Conservation (phyloP, 139 green algal genomes). For the Closterium sp. region DNA sequence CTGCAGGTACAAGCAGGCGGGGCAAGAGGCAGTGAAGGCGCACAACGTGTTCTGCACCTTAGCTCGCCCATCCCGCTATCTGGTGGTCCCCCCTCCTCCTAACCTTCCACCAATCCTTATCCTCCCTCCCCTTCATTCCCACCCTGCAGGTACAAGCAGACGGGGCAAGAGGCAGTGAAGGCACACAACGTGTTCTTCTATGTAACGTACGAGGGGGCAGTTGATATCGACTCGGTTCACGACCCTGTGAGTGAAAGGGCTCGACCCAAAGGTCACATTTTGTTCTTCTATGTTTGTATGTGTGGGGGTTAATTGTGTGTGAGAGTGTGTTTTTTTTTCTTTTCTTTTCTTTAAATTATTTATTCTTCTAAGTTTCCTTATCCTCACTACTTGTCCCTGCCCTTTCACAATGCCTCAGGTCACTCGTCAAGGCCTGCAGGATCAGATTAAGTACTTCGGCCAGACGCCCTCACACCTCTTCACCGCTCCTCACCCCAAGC, state of each 20-base stretch:
- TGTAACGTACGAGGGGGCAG: slow-evolving; percentile 81
- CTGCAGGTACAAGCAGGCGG: slow-evolving; percentile 52
- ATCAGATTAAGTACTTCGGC: slow-evolving; percentile 46
- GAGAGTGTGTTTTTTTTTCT: too few relatives aligned
- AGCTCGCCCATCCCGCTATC: not conserved
- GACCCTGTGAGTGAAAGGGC: too few relatives aligned
- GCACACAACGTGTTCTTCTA: slow-evolving; percentile 86
- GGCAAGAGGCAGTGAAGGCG: slow-evolving; percentile 64
- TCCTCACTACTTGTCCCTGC: not conserved
- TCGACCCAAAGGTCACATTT: too few relatives aligned
- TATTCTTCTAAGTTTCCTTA: not conserved
- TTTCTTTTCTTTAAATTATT: too few relatives aligned
- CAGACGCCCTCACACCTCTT: slow-evolving; percentile 58
- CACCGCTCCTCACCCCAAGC: slow-evolving; percentile 23
- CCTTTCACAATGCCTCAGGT: not conserved
- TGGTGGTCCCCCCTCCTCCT: too few relatives aligned
- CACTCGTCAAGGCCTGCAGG: not conserved
- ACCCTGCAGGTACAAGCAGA: slow-evolving; percentile 51
- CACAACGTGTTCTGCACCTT: slow-evolving; percentile 64
- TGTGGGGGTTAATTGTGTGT: too few relatives aligned
- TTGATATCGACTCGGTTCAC: slow-evolving; percentile 45
- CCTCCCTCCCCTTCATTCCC: not conserved
- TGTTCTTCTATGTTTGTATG: too few relatives aligned
- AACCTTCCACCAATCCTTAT: too few relatives aligned
- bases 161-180: slow-evolving; percentile 62